Percentiles rank a stretch among this genome's conserved stretches.
These are phyloP conservation scores for Rhodofomes roseus DNA, from an alignment of 1,284 basidiomycete genomes.

Conservation along the genomic window DNA sequence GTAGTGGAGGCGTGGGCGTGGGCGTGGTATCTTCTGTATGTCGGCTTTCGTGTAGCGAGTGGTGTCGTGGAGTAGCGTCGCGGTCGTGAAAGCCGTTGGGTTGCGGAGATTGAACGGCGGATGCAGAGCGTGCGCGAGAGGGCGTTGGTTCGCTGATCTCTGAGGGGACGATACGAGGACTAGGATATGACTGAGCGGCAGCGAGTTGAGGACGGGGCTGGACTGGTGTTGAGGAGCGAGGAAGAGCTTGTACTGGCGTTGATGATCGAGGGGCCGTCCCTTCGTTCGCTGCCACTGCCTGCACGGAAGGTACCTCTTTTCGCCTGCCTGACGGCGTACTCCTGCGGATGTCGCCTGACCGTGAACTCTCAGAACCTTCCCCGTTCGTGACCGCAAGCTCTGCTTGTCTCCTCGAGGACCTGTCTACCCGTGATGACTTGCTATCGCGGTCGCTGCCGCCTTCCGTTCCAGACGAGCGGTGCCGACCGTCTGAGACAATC, in stretches of 20 bases:
- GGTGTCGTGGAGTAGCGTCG: conserved; percentile 24
- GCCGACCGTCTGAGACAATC: conserved; percentile 57
- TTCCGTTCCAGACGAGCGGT: conserved; percentile 28
- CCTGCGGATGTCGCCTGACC: neutral
- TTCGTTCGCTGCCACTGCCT: conserved; percentile 26
- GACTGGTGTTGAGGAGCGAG: neutral
- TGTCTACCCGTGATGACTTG: conserved; percentile 37
- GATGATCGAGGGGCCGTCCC: conserved; percentile 15
- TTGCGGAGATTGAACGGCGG: conserved; percentile 12
- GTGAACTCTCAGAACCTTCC: conserved; percentile 11
- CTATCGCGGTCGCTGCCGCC: conserved; percentile 45
- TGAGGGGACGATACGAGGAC: conserved; percentile 7
- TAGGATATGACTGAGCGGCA: neutral
- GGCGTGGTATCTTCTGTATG: neutral
- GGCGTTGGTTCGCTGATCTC: conserved; percentile 11
- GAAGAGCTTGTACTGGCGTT: conserved; percentile 12
- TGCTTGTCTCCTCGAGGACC: conserved; percentile 38
- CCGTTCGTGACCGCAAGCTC: conserved; percentile 8
- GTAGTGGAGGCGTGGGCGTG: conserved; percentile 3
- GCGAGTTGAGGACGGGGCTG: neutral
- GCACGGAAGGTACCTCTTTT: conserved; percentile 25
- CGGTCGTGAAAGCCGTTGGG: conserved; percentile 13
- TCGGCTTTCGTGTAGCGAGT: conserved; percentile 6
- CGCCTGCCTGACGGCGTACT: conserved; percentile 15
- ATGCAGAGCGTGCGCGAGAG: conserved; percentile 20